Evolutionary conservation across 73 alveolate genomes (phyloP).

Genomic region (Stentor coeruleus): DNA sequence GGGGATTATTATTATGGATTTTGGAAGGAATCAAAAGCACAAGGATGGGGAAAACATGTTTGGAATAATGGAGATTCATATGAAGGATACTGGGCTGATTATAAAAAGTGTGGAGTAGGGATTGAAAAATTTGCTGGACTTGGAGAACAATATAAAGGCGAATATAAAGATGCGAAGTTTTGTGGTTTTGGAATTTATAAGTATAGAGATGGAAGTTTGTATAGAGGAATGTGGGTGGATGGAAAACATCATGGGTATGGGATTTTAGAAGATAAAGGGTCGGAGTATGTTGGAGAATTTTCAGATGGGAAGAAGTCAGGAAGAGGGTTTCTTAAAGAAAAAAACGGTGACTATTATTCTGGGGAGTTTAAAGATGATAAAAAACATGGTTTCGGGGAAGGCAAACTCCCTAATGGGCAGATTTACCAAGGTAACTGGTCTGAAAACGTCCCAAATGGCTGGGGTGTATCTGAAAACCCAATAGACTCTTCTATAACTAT

Average conservation of each 20-base stretch:
- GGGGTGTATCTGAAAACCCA: too few relatives aligned
- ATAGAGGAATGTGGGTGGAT: constrained; percentile 42
- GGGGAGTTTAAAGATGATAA: constrained; percentile 52
- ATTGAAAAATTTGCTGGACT: constrained; percentile 28
- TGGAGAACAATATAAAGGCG: constrained; percentile 54
- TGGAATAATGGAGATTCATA: constrained; percentile 25
- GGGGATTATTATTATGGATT: constrained; percentile 41
- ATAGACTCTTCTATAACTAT: too few relatives aligned
- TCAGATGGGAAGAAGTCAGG: constrained; percentile 40
- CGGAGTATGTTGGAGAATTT: constrained; percentile 40
- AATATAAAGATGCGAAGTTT: constrained; percentile 26
- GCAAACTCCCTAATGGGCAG: neutral
- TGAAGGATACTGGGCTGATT: constrained; percentile 21
- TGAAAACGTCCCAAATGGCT: neutral
- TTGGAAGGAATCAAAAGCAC: constrained; percentile 60
- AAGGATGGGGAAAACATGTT: constrained; percentile 69
- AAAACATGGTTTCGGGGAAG: constrained; percentile 23
- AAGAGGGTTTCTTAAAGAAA: constrained; percentile 24
- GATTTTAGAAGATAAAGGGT: constrained; percentile 30
- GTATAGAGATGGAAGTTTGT: constrained; percentile 42
- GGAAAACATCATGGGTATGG: constrained; percentile 45
- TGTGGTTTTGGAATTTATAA: constrained; percentile 41
- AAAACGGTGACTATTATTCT: constrained; percentile 32
- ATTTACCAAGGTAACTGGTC: constrained; percentile 20
- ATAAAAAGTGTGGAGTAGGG: constrained; percentile 12